These are phyloP conservation scores for Mariannaea sp. DNA, from an alignment of 2,329 filamentous ascomycete species.

Conservation along the genomic window DNA sequence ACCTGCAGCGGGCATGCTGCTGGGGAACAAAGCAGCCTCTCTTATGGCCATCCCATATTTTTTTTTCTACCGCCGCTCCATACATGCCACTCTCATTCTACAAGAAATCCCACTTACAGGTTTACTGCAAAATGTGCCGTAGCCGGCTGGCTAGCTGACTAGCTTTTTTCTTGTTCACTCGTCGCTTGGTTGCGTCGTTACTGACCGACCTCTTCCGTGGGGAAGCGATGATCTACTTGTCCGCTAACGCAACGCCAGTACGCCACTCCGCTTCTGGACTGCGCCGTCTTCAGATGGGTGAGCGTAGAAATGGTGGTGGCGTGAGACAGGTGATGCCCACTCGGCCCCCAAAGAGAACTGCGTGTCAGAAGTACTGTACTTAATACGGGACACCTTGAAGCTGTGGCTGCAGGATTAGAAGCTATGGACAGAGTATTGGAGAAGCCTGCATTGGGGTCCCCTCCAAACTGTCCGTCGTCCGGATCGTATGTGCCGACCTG, in stretches of 20 bases:
- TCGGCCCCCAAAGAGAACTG: not conserved
- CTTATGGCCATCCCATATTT: not conserved
- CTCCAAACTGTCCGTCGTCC: not conserved
- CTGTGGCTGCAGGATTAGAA: not conserved
- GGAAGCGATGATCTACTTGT: not conserved
- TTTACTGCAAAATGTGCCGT: not conserved
- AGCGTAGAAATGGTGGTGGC: not conserved
- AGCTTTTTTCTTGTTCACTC: too few relatives aligned
- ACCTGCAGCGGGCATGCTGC: constrained; percentile 2
- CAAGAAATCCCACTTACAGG: too few relatives aligned
- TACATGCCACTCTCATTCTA: constrained; percentile 8
- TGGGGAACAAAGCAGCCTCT: not conserved
- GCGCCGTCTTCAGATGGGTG: constrained; percentile 1
- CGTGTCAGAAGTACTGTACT: constrained; percentile 2
- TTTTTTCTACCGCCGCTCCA: not conserved
- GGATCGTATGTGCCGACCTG: not conserved
- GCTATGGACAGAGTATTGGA: not conserved
- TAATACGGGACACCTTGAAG: not conserved
- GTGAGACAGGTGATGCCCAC: not conserved
- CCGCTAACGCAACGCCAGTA: not conserved
- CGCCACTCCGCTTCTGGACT: constrained; percentile 7
- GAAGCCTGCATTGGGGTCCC: not conserved
- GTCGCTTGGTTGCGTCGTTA: not conserved
- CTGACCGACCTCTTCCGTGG: not conserved
- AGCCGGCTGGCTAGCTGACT: too few relatives aligned